These are phyloP conservation scores for Vaccinium myrtillus DNA, from an alignment of 148 eudicot genomes.

Conservation along the genomic window DNA sequence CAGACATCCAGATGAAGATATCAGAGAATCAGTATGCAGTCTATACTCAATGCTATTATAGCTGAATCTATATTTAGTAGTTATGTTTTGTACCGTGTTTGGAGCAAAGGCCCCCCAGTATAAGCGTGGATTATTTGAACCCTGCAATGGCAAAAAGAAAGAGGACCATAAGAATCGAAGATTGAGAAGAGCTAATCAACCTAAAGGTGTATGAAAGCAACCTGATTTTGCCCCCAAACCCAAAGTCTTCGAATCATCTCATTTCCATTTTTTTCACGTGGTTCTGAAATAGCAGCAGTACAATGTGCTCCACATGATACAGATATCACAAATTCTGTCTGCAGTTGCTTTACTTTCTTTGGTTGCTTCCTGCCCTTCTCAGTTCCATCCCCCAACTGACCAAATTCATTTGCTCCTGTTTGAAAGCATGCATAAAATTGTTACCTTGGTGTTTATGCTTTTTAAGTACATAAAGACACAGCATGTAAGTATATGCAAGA, in stretches of 20 bases:
- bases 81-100: slow-evolving; percentile 55
- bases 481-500: slow-evolving; percentile 1
- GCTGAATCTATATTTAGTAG: background rate
- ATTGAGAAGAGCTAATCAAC: slow-evolving; percentile 13
- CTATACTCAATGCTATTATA: background rate
- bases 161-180: slow-evolving; percentile 1
- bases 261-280: slow-evolving; percentile 86
- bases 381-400: slow-evolving; percentile 99
- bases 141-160: slow-evolving; percentile 43
- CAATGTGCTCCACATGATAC: slow-evolving; percentile 98
- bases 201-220: slow-evolving; percentile 16
- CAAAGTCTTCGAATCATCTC: slow-evolving; percentile 72
- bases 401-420: slow-evolving; percentile 96
- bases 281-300: slow-evolving; percentile 95
- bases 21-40: background rate
- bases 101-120: slow-evolving; percentile 96
- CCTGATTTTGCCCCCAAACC: slow-evolving; percentile 99
- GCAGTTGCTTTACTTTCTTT: slow-evolving; percentile 65
- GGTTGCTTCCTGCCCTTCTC: slow-evolving; percentile 78
- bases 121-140: slow-evolving; percentile 82
- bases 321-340: slow-evolving; percentile 72
- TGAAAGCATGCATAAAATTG: slow-evolving; percentile 13
- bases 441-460: background rate
- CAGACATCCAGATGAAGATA: background rate
- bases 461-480: background rate